These are phyloP conservation scores for Paramecium sonneborni DNA, from an alignment of 73 alveolate genomes.

Conservation along the genomic window DNA sequence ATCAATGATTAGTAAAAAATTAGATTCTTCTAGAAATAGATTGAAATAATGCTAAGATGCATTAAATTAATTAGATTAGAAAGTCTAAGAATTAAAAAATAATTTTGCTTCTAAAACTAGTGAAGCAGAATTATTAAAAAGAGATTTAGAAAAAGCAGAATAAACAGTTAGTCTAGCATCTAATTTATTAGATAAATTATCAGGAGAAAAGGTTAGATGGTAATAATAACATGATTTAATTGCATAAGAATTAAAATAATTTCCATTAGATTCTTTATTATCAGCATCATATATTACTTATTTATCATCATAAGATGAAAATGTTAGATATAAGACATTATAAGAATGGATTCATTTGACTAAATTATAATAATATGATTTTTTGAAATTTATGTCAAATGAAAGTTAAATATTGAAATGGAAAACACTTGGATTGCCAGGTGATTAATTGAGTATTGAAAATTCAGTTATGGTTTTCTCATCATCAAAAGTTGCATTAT, in stretches of 20 bases:
- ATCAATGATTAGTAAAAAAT: constrained; percentile 81
- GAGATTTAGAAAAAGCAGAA: constrained; percentile 85
- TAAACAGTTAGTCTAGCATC: constrained; percentile 93
- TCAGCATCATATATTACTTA: constrained; percentile 97
- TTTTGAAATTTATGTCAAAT: constrained; percentile 90
- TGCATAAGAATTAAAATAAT: constrained; percentile 75
- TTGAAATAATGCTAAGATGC: constrained; percentile 88
- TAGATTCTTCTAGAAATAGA: constrained; percentile 84
- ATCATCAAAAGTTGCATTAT: constrained; percentile 91
- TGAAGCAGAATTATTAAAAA: constrained; percentile 91
- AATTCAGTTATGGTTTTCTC: constrained; percentile 96
- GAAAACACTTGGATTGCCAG: constrained; percentile 99
- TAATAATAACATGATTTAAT: constrained; percentile 84
- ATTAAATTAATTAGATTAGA: constrained; percentile 85
- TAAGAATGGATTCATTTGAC: constrained; percentile 87
- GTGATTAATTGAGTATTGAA: constrained; percentile 98
- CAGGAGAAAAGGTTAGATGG: constrained; percentile 99
- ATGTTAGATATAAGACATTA: constrained; percentile 85
- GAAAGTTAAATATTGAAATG: constrained; percentile 97
- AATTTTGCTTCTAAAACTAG: constrained; percentile 93
- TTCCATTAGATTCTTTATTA: constrained; percentile 89
- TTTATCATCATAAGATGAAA: constrained; percentile 96
- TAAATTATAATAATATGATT: constrained; percentile 73
- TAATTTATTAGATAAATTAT: constrained; percentile 91
- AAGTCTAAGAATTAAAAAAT: constrained; percentile 85